These are phyloP conservation scores for Chrysoporthe cubensis DNA, from an alignment of 2,329 filamentous ascomycete genomes.

Conservation along the genomic window DNA sequence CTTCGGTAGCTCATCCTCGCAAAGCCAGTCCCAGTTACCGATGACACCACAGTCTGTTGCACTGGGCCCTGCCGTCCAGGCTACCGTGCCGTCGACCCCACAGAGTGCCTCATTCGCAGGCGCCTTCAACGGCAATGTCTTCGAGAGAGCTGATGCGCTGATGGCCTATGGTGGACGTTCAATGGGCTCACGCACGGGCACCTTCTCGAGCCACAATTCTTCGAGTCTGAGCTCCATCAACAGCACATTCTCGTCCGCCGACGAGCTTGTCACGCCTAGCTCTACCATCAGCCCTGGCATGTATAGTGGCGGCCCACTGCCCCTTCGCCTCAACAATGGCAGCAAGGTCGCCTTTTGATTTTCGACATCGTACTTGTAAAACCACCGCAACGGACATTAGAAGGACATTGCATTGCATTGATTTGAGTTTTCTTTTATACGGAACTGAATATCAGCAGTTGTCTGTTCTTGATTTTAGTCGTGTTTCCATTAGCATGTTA, in stretches of 20 bases:
- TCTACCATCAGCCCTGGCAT: conserved; percentile 37
- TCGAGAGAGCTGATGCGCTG: conserved; percentile 62
- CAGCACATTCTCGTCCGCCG: conserved; percentile 35
- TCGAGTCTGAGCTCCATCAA: conserved; percentile 52
- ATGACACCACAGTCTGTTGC: conserved; percentile 90
- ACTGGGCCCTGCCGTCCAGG: conserved; percentile 85
- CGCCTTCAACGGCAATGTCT: conserved; percentile 62
- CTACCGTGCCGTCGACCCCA: conserved; percentile 78
- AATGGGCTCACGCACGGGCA: conserved; percentile 56
- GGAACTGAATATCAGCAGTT: background rate
- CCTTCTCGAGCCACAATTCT: conserved; percentile 64
- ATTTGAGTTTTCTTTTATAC: background rate
- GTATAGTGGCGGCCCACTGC: conserved; percentile 30
- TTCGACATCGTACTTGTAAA: background rate
- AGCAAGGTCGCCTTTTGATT: conserved; percentile 37
- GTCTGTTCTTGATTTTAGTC: background rate
- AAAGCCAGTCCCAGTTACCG: conserved; percentile 54
- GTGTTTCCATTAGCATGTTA: conserved; percentile 14
- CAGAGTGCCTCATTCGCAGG: conserved; percentile 60
- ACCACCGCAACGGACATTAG: conserved; percentile 2
- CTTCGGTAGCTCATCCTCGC: conserved; percentile 32
- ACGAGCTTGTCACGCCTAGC: conserved; percentile 37
- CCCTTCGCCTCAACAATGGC: conserved; percentile 38
- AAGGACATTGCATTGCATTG: background rate
- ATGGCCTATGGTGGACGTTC: conserved; percentile 61